Base-by-base conservation (phyloP, 139 green algal species). In the Haematococcus lacustris region DNA sequence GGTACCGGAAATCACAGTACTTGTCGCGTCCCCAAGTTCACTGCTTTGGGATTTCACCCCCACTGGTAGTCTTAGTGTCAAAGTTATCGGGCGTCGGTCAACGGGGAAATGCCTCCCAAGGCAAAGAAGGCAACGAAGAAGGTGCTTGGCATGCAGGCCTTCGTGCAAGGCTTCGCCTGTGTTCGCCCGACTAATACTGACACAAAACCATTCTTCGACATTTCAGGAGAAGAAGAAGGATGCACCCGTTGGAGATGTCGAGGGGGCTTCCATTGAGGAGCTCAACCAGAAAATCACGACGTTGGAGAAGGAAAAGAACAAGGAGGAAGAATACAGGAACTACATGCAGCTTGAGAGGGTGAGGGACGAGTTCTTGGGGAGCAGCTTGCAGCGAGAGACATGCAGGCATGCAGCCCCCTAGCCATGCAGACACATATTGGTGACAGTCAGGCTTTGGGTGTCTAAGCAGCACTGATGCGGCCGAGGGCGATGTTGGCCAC, bases 291-390 rank as follows among this genome's bases (percentile, higher is more conserved):
- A 93, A 74, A 89, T 93, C 30, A 69, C 63, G 1, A 85, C 79
- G 17, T 79, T 97, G 64, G 88, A 96, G 70, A 89, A 87, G 57
- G 88, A 94, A 63, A 95, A 93, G 71, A 91, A 88, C 63, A 93
- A 93, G 38, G 91, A 96, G 79, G 90, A 93, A 78, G 84, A 94
- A 73, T 89, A 92, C 66, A 76, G 91, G 21, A 97, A 95, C 84
- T 93, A 94, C 80, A 93, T 95, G 87, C 92, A 97, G 74, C 77
- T 97, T 34, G 92, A 97, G 72, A 69, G 92, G 79, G 91, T 95
- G 66, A n/a, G n/a, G n/a, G n/a, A n/a, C n/a, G n/a, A n/a, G n/a
- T n/a, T n/a, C n/a, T n/a, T n/a, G n/a, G n/a, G n/a, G n/a, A n/a
- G n/a, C n/a, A n/a, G n/a, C n/a, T n/a, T n/a, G n/a, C n/a, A n/a